Evolutionary conservation across 2,329 filamentous ascomycete species (phyloP).

Genomic region (Alternaria atra): DNA sequence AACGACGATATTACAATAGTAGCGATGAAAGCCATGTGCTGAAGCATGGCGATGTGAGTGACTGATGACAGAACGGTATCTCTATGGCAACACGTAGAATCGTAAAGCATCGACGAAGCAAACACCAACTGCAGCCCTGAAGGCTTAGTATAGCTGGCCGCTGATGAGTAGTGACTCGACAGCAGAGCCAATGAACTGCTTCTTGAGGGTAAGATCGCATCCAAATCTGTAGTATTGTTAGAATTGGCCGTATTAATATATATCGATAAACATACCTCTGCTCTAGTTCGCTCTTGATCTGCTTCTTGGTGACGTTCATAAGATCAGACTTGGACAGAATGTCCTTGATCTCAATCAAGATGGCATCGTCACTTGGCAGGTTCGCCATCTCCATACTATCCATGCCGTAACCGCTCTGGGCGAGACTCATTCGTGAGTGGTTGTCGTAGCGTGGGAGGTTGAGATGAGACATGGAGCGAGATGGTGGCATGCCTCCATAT

Average conservation of each 20-base stretch:
- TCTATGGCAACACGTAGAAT: slow-evolving; percentile 24
- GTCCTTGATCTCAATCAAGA: slow-evolving; percentile 92
- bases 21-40: slow-evolving; percentile 10
- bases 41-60: not conserved
- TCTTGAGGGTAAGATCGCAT: slow-evolving; percentile 83
- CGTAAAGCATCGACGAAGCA: slow-evolving; percentile 24
- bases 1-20: slow-evolving; percentile 17
- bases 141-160: slow-evolving; percentile 30
- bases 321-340: slow-evolving; percentile 91
- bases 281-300: slow-evolving; percentile 92
- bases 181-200: slow-evolving; percentile 77
- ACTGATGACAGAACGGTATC: slow-evolving; percentile 20
- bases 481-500: slow-evolving; percentile 67
- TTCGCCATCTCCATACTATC: slow-evolving; percentile 73
- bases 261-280: slow-evolving; percentile 61
- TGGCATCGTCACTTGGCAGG: slow-evolving; percentile 85
- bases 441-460: slow-evolving; percentile 62
- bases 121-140: not conserved
- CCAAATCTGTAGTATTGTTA: slow-evolving; percentile 67
- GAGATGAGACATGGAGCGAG: slow-evolving; percentile 67
- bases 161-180: slow-evolving; percentile 41
- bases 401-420: slow-evolving; percentile 64
- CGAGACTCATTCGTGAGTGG: slow-evolving; percentile 62
- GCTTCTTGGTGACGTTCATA: slow-evolving; percentile 99
- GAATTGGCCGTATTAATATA: not conserved